Evolutionary conservation across 179 eudicot genomes (phyloP).

Genomic region (Gypsophila paniculata): DNA sequence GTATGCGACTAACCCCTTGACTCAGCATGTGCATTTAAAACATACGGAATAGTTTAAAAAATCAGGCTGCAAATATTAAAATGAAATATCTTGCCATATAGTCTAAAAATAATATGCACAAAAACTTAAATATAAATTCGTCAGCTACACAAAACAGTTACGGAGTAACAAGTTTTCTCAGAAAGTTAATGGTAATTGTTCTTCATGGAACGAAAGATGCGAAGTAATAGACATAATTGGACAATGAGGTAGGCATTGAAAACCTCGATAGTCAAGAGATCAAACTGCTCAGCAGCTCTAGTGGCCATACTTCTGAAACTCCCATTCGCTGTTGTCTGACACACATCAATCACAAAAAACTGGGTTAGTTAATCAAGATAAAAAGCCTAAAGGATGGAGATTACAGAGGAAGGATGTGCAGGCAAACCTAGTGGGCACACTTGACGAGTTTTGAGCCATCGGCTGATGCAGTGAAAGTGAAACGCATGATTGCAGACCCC

Average conservation of each 20-base stretch:
- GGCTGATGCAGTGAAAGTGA: slow-evolving; percentile 94
- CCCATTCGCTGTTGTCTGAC: slow-evolving; percentile 35
- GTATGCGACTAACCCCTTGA: too few relatives aligned
- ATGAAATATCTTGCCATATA: neutral
- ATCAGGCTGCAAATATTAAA: neutral
- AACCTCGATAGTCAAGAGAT: neutral
- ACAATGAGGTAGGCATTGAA: neutral
- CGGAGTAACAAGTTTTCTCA: neutral
- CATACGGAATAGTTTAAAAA: too few relatives aligned
- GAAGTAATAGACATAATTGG: too few relatives aligned
- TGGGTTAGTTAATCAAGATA: neutral
- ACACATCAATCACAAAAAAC: neutral
- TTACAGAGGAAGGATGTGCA: neutral
- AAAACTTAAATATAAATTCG: neutral
- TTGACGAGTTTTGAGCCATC: slow-evolving; percentile 96
- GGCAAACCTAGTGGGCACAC: slow-evolving; percentile 39
- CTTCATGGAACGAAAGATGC: neutral
- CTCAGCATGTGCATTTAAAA: too few relatives aligned
- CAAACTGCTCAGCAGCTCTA: slow-evolving; percentile 11
- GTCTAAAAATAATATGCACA: neutral
- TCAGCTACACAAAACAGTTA: neutral
- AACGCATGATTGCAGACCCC: slow-evolving; percentile 91
- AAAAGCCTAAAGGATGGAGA: neutral
- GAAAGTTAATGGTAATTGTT: neutral
- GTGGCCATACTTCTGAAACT: slow-evolving; percentile 33